These are phyloP conservation scores for Taiwanofungus camphoratus DNA, from an alignment of 1,284 basidiomycete genomes.

Conservation along the genomic window DNA sequence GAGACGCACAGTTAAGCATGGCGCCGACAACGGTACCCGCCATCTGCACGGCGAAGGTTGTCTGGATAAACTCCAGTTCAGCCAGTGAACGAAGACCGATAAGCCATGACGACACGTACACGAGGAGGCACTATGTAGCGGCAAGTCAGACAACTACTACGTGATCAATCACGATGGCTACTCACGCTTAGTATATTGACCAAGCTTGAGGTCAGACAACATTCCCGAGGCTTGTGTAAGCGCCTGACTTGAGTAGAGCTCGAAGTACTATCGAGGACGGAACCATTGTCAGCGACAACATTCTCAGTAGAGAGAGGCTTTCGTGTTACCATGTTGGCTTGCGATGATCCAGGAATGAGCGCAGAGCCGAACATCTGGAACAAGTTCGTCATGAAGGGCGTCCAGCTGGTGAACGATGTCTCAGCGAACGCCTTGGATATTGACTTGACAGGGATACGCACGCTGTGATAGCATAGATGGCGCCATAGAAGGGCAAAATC, in stretches of 20 bases:
- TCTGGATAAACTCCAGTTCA: constrained; percentile 12
- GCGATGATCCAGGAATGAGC: constrained; percentile 34
- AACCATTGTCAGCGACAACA: neutral
- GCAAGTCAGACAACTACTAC: neutral
- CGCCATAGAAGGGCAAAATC: constrained; percentile 37
- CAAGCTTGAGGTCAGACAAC: constrained; percentile 39
- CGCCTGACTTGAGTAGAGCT: constrained; percentile 32
- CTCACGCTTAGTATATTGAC: constrained; percentile 50
- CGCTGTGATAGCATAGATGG: constrained; percentile 25
- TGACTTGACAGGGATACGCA: constrained; percentile 15
- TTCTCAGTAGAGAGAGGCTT: neutral
- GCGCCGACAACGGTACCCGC: constrained; percentile 41
- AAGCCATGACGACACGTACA: neutral
- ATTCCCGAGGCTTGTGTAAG: constrained; percentile 29
- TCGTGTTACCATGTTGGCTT: constrained; percentile 35
- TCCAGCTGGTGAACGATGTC: constrained; percentile 17
- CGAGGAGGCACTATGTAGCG: constrained; percentile 5
- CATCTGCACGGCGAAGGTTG: constrained; percentile 45
- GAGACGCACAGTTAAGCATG: constrained; percentile 21
- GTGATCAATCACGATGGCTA: constrained; percentile 17
- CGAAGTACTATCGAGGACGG: constrained; percentile 21
- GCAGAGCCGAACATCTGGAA: constrained; percentile 34
- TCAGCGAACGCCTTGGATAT: constrained; percentile 23
- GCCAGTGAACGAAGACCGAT: neutral
- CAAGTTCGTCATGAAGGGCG: constrained; percentile 8